Evolutionary conservation across 495 filamentous ascomycete genomes (phyloP), one percentile per base, ranked within the genome.

Genomic region (Aspergillus conjunctus): DNA sequence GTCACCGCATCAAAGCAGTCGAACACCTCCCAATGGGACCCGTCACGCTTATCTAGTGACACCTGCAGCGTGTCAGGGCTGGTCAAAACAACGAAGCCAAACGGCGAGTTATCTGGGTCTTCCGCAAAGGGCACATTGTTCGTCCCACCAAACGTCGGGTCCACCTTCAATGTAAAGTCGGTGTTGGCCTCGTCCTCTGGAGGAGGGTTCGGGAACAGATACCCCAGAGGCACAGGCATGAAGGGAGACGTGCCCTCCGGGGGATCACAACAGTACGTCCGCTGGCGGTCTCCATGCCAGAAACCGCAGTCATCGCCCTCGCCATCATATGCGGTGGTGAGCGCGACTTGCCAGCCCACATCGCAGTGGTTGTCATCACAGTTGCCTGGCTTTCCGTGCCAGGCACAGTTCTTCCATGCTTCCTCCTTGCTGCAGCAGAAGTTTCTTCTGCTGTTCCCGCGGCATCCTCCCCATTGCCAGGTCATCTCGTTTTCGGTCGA

Each of bases 11-110:
- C 55, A 32, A 34, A 26, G 41, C 55, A 57, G 30, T 57, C 44
- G 17, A 57, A 57, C n/a, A 57, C 21, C 31, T 57, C 55, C 41
- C 41, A 49, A 17, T 57, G 55, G 14, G 55, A 57, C 7, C 55
- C 55, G n/a, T 57, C 55, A 9, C 55, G 41, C 30, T 57, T 57
- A 22, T 56, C 53, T 7, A 56, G 34, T n/a, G 53, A 56, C 10
- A 32, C 22, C 10, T 48, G 44, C n/a, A 57, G 21, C 12, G 41
- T 30, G 10, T 26, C 41, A 0, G 44, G 41, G 26, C 41, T 48
- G 2, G 41, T 57, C 55, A 48, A 14, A 2, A 57, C 44, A 21
- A 48, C 26, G 48, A 57, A 57, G 15, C 41, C 55, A 48, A 57
- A 49, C n/a, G 44, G 26, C 14, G 55, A 33, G 14, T 57, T 34